These are phyloP conservation scores for Psilocybe subaeruginosa DNA, from an alignment of 768 basidiomycete species.

Conservation along the genomic window DNA sequence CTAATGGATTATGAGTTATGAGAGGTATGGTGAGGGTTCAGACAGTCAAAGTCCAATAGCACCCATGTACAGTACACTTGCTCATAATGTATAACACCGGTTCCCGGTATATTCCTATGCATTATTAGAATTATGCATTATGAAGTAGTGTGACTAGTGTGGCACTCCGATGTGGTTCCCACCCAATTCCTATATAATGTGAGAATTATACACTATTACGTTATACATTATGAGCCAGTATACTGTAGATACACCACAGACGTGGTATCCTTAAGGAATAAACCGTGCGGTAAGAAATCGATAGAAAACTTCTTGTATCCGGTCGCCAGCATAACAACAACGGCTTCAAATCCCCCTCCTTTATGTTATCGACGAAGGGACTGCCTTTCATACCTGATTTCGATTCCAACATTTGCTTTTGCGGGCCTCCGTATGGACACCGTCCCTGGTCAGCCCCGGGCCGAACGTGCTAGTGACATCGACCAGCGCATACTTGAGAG, in stretches of 20 bases:
- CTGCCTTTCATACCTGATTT: slow-evolving; percentile 28
- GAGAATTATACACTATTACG: too few species aligned
- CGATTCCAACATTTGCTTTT: slow-evolving; percentile 30
- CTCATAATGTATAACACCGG: too few species aligned
- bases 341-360: slow-evolving; percentile 36
- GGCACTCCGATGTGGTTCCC: too few species aligned
- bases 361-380: slow-evolving; percentile 12
- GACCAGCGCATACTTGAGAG: slow-evolving; percentile 41
- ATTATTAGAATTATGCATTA: too few species aligned
- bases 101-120: too few species aligned
- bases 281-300: slow-evolving; percentile 45
- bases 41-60: too few species aligned
- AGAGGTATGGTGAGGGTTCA: too few species aligned
- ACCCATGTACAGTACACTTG: too few species aligned
- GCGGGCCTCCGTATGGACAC: slow-evolving; percentile 41
- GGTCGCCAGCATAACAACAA: slow-evolving; percentile 55
- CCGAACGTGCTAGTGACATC: slow-evolving; percentile 45
- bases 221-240: too few species aligned
- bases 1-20: too few species aligned
- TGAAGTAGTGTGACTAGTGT: too few species aligned
- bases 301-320: slow-evolving; percentile 51
- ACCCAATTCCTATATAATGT: too few species aligned
- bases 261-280: slow-evolving; percentile 56
- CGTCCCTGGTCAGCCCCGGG: slow-evolving; percentile 36
- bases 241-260: slow-evolving; percentile 10